Conservation (phyloP, 164 flowering plant species). For the Euptelea pleiosperma region DNA sequence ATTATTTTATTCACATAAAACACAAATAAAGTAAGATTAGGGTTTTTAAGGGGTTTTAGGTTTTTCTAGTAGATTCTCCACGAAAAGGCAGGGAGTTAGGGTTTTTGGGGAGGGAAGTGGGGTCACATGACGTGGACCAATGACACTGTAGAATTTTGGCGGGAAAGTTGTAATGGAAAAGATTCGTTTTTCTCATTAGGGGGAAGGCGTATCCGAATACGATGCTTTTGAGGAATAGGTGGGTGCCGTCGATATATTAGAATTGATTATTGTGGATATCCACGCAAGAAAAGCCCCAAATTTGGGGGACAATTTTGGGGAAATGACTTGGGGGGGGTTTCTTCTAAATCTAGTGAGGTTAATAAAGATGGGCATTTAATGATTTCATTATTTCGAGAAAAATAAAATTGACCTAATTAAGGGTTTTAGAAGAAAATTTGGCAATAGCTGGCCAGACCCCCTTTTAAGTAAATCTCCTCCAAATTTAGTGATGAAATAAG, state of each 20-base stretch:
- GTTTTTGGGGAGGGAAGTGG: not conserved
- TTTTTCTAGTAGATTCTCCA: not conserved
- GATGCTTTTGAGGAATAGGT: not conserved
- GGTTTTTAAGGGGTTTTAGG: too few relatives aligned
- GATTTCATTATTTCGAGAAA: too few relatives aligned
- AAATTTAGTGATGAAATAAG: too few relatives aligned
- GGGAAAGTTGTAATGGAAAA: not conserved
- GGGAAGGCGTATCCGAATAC: not conserved
- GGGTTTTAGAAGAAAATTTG: too few relatives aligned
- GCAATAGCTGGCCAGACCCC: too few relatives aligned
- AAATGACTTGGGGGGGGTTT: not conserved
- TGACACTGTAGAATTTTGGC: conserved; percentile 1
- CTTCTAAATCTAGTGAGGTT: not conserved
- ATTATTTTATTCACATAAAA: too few relatives aligned
- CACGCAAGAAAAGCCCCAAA: not conserved
- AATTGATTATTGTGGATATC: too few relatives aligned
- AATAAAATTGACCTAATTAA: too few relatives aligned
- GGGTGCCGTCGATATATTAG: too few relatives aligned
- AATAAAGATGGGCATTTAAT: too few relatives aligned
- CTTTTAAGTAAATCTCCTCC: too few relatives aligned
- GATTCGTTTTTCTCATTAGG: not conserved
- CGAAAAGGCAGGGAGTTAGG: not conserved
- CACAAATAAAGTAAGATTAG: too few relatives aligned
- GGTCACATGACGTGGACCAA: not conserved
- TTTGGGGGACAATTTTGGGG: not conserved